Evolutionary conservation across 352 stramenopile genomes (phyloP), one percentile per base, ranked within the genome.

Genomic region (Globisporangium megalacanthum): DNA sequence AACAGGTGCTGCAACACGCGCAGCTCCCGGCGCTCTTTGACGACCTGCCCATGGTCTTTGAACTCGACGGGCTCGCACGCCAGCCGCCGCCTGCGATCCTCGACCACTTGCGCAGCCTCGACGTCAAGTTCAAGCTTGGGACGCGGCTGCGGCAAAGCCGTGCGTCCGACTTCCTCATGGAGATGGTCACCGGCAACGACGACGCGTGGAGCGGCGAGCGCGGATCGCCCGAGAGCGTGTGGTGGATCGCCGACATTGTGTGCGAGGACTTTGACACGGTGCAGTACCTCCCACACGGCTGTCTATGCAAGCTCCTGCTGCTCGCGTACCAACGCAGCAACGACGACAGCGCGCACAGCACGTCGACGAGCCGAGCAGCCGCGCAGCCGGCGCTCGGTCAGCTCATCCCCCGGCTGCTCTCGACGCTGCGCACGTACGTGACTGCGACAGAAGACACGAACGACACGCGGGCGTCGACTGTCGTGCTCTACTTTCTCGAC

Each of bases 181-280:
- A 93, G 49, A 95, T 95, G 85, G 83, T 95, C 22, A 60, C 78
- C 10, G 77, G 65, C 44, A 68, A 29, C 25, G 25, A 74, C 41
- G 55, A 83, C 58, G 46, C 56, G 17, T 52, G 64, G 54, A 47
- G 48, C 45, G 45, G 52, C 52, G 25, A 54, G 35, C 56, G 53
- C 5, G 62, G 64, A 8, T 70, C 65, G 19, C 57, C 64, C 0
- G 72, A 76, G 46, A 80, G 69, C 41, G 69, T 75, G 8, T 92
- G 73, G 79, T 95, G 85, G 85, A 95, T 95, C 56, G 83, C 81
- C 14, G 85, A 95, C 37, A 92, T 95, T 50, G 85, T 95, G 3
- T 93, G 85, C 45, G 85, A 92, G 56, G 85, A 95, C 56, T 79
- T 87, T 29, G 70, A 88, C 9, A 95, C 85, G 0, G 69, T 92